These are phyloP conservation scores for Aurinia saxatilis DNA, from an alignment of 345 rosid genomes.

Conservation along the genomic window DNA sequence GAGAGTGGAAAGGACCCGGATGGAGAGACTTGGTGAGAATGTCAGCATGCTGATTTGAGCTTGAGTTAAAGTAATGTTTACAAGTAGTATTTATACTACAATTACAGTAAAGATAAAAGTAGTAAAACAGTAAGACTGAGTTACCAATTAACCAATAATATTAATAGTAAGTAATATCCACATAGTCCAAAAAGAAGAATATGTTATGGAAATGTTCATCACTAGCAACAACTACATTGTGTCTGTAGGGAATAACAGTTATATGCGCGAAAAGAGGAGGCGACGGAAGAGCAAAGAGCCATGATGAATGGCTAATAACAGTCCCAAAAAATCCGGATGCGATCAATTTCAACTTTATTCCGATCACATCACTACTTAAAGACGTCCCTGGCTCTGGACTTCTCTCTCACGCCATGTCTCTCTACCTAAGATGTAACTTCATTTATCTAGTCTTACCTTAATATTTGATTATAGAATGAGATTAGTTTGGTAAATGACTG, in stretches of 20 bases:
- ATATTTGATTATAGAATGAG: neutral
- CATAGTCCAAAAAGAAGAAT: neutral
- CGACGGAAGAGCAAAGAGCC: conserved; percentile 40
- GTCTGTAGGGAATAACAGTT: conserved; percentile 69
- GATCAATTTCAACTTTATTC: conserved; percentile 60
- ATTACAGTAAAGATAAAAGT: no score
- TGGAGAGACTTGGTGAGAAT: no score
- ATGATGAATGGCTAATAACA: conserved; percentile 86
- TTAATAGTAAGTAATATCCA: no score
- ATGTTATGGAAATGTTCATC: neutral
- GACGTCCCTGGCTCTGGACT: conserved; percentile 76
- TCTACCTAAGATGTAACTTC: conserved; percentile 72
- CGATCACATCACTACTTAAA: conserved; percentile 83
- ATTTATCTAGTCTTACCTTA: neutral
- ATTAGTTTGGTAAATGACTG: conserved; percentile 5
- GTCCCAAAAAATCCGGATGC: conserved; percentile 72
- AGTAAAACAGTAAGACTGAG: no score
- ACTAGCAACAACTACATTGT: neutral
- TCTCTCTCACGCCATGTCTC: conserved; percentile 90
- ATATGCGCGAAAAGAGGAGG: conserved; percentile 75
- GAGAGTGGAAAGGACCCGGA: no score
- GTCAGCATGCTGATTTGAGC: no score
- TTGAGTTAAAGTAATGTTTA: no score
- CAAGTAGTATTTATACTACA: no score
- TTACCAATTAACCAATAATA: no score